Base-by-base conservation (phyloP, 2,329 filamentous ascomycete species). In the Xenoacremonium recifei region DNA sequence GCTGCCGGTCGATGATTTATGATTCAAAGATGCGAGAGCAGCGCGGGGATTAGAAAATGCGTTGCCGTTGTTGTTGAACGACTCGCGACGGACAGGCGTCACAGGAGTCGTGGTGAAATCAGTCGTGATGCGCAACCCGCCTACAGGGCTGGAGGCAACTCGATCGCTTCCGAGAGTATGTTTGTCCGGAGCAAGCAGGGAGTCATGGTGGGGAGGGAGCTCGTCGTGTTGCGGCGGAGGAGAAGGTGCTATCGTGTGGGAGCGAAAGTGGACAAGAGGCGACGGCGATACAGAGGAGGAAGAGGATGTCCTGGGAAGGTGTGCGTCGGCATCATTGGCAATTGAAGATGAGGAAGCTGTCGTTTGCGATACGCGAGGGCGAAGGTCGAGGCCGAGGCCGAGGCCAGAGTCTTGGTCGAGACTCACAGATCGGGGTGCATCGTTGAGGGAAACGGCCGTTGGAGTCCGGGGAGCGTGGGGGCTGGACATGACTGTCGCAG, bases 111-210 rank as follows among this genome's bases (percentile, higher is more conserved):
- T 43, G 10, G 52, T 20, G 27, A 66, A 48, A 42, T 69, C 64
- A 37, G 69, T 71, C 6, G 64, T 65, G 39, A 73, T 64, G 34
- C 63, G 59, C 13, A 73, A 58, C 16, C 62, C 53, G 16, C 59
- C 54, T 5, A 48, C 37, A 16, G 49, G 55, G 30, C 45, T 55
- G 32, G 47, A 37, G 15, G 50, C 47, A 13, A 44, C 47, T 37
- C 44, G 45, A 16, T 48, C 47, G 18, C 41, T 16, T 32, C 6
- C 29, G 15, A 6, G 25, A 27, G 45, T 37, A 29, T 38, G 49
- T 15, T 40, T 39, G 23, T 49, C 39, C 29, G 39, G 27, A 20
- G 44, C 27, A 29, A 58, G 39, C 19, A 37, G 30, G 23, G 19
- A 39, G 31, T 45, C 21, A n/a, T 53, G 49, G 20, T 43, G 30